phyloP scores from a whole-genome alignment of 2,329 filamentous ascomycete species.

The Pseudogymnoascus sp. region DNA sequence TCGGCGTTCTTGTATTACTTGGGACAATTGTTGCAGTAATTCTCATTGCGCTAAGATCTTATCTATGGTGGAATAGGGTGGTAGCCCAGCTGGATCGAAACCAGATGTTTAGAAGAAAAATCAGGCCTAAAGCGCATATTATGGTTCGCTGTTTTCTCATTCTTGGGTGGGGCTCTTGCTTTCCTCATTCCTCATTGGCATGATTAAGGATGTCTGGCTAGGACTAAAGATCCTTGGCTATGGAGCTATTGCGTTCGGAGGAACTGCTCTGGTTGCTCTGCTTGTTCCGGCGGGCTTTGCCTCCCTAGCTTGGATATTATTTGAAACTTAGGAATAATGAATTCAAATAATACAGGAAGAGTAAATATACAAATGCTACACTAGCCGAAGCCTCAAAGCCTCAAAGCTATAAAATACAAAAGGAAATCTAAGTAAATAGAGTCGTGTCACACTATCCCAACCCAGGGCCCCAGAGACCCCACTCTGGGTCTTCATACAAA shows the following conservation, averaged over 20 bases:
- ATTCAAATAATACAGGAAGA: not conserved
- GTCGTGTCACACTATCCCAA: not conserved
- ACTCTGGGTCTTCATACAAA: not conserved
- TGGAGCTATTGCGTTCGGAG: not conserved
- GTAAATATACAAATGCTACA: conserved; percentile 6
- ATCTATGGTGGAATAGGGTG: not conserved
- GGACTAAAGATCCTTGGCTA: not conserved
- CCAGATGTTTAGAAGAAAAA: not conserved
- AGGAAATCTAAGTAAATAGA: conserved; percentile 3
- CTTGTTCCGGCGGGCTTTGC: not conserved
- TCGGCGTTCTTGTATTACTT: not conserved
- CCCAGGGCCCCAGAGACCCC: not conserved
- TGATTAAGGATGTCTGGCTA: not conserved
- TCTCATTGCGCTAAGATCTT: not conserved
- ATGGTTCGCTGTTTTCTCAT: not conserved
- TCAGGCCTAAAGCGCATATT: not conserved
- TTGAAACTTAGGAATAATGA: not conserved
- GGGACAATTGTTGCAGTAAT: not conserved
- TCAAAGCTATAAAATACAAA: conserved; percentile 5
- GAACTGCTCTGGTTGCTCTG: not conserved
- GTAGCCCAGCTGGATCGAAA: not conserved
- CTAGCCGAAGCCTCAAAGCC: not conserved
- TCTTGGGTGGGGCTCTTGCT: not conserved
- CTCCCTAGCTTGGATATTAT: too few species aligned
- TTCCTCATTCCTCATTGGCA: not conserved